These are phyloP conservation scores for Naematelia encephala DNA, from an alignment of 768 basidiomycete genomes.

Conservation along the genomic window DNA sequence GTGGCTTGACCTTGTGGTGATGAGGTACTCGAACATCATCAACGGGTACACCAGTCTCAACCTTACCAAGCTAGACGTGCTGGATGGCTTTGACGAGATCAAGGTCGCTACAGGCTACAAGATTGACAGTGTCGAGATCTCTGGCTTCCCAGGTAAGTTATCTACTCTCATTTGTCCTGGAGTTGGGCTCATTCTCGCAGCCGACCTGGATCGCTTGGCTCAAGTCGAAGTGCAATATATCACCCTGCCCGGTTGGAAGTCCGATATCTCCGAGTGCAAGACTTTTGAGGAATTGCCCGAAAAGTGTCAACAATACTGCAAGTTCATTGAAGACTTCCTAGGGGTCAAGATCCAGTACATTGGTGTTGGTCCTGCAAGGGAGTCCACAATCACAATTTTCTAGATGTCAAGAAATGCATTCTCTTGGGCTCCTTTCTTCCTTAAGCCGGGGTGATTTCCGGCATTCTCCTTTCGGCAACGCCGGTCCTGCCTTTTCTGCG, in stretches of 20 bases:
- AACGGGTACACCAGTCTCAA: constrained; percentile 94
- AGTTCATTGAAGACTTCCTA: constrained; percentile 75
- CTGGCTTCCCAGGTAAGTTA: constrained; percentile 78
- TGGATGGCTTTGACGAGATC: constrained; percentile 80
- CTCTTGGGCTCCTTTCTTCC: not conserved
- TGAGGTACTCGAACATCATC: constrained; percentile 86
- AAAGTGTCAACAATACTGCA: constrained; percentile 79
- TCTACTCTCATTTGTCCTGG: not conserved
- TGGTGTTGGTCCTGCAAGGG: constrained; percentile 82
- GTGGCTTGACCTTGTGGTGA: constrained; percentile 94
- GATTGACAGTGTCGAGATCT: constrained; percentile 70
- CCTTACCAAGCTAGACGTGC: constrained; percentile 91
- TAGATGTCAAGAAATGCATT: not conserved
- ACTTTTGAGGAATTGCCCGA: constrained; percentile 73
- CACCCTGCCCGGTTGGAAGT: constrained; percentile 87
- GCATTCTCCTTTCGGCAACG: no score
- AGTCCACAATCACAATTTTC: constrained; percentile 42
- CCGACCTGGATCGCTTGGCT: constrained; percentile 77
- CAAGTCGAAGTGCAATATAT: constrained; percentile 80
- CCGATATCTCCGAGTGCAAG: constrained; percentile 63
- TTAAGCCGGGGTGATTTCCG: no score
- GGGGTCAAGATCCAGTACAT: constrained; percentile 82
- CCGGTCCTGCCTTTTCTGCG: no score
- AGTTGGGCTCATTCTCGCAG: constrained; percentile 52
- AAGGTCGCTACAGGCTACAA: constrained; percentile 79